Base-by-base conservation (phyloP, 1,284 basidiomycete species). In the Cutaneotrichosporon mucoides region DNA sequence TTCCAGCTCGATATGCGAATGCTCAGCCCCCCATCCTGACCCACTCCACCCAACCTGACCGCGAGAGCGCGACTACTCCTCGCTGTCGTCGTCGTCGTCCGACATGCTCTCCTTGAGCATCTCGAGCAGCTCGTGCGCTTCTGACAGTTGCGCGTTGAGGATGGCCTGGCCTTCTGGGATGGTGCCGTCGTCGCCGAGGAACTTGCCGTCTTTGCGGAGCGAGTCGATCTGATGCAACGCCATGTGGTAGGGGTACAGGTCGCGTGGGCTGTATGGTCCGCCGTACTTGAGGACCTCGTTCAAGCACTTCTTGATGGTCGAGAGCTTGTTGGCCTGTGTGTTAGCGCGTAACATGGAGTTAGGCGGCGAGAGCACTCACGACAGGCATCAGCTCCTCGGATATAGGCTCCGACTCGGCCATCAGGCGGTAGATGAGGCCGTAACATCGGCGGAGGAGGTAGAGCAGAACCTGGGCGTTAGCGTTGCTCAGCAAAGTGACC, bases 321-420 rank as follows among this genome's bases (percentile, higher is more conserved):
- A 90, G 3, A 95, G 79, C 73, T 95, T 95, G 81, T 95, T 95
- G 7, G 92, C 90, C 90, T 92, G 65, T 11, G 2, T 1, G 34
- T 48, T 13, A 48, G 24, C 24, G 24, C 24, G 24, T 24, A 24
- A 24, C 24, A 24, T 24, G 24, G 24, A 24, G 24, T 24, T 24
- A 24, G 24, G 24, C 24, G 46, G n/a, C 34, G 34, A 11, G 16
- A 24, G 63, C 38, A 79, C 87, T 67, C 78, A 95, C 95, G 60
- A 97, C 86, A 6, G 94, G 94, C 88, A 96, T 96, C 37, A 98
- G 81, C 76, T 98, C 94, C 76, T 97, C 94, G 0, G 92, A 96
- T n/a, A 99, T 93, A 0, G 96, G 96, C 79, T 98, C 95, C 58
- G 90, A 93, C n/a, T 93, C 94, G 33, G 93, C 94, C 65, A 99